These are phyloP conservation scores for Trichosporon sp. DNA, from an alignment of 1,284 basidiomycete genomes.

Conservation along the genomic window DNA sequence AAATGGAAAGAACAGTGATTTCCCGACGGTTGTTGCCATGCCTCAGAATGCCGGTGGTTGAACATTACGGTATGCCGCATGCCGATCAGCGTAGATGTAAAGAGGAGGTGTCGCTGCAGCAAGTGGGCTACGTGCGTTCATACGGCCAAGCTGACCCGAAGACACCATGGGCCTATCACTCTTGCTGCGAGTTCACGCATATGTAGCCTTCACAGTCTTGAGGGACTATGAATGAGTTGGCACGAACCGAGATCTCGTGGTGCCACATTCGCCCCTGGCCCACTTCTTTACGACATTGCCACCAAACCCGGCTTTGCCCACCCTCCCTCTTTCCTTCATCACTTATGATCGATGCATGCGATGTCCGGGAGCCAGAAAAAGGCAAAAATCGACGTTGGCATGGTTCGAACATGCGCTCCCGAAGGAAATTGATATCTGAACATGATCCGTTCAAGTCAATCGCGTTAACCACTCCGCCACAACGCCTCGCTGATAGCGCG, in stretches of 20 bases:
- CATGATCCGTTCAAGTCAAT: background rate
- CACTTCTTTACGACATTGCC: background rate
- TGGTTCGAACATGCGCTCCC: constrained; percentile 14
- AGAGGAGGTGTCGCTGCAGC: too few relatives aligned
- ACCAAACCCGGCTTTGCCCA: background rate
- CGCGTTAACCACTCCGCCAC: constrained; percentile 14
- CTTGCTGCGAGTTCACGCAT: too few relatives aligned
- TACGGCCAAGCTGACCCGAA: too few relatives aligned
- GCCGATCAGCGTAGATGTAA: too few relatives aligned
- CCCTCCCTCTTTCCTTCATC: background rate
- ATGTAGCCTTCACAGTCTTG: too few relatives aligned
- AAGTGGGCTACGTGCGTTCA: too few relatives aligned
- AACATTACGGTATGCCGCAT: too few relatives aligned
- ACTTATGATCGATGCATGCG: background rate
- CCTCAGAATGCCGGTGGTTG: too few relatives aligned
- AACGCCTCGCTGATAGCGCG: background rate
- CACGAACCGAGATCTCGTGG: background rate
- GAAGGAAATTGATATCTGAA: constrained; percentile 1
- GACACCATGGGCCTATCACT: too few relatives aligned
- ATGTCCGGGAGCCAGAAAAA: background rate
- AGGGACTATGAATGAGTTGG: too few relatives aligned
- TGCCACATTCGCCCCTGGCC: background rate
- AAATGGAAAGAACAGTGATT: too few relatives aligned
- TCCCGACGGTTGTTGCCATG: too few relatives aligned
- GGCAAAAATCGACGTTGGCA: background rate